Evolutionary conservation across 305 asterid genomes (phyloP), one percentile per base, ranked within the genome.

Genomic region (Fraxinus paxiana): DNA sequence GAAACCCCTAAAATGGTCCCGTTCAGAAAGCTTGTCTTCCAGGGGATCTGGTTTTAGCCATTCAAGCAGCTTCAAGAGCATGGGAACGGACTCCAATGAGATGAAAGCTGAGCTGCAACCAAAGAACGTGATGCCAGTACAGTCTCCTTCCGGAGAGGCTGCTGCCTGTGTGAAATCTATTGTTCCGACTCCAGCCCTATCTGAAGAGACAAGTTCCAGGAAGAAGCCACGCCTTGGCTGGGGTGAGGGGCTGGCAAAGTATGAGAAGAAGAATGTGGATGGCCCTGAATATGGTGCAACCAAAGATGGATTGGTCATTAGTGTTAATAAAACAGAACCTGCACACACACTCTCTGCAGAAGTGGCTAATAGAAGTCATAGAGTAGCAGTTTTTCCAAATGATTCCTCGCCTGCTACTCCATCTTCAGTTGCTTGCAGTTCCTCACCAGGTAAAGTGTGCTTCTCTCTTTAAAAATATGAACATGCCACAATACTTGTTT

Each of bases 211-310:
- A 38, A 77, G 84, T 79, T 94, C 97, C 72, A 89, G 98, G 86
- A 96, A 96, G 93, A 96, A 96, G 88, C 97, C 96, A 2, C 99
- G 99, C 41, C 92, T 96, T 80, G 97, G 99, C 82, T 96, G 98
- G 98, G 99, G 99, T 77, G 98, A 93, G 86, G 99, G 99, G 70
- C 92, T 96, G 59, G 99, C 99, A 12, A 94, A 96, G 89, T 93
- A 86, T 85, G 99, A 96, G 90, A 96, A 92, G 88, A 94, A 96
- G 90, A 92, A 89, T 86, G 97, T 94, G 56, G 98, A 88, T 71
- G 88, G 88, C 70, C 90, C 92, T 82, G 99, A 92, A 82, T 97
- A 92, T 79, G 82, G 85, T 83, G 84, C 76, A 51, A n/a, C 81
- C 17, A 90, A 89, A 79, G 86, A 86, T 75, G 92, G 87, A 63